Base-by-base conservation (phyloP, 192 early-diverging fungal genomes). In the Umbelopsis sp. region DNA sequence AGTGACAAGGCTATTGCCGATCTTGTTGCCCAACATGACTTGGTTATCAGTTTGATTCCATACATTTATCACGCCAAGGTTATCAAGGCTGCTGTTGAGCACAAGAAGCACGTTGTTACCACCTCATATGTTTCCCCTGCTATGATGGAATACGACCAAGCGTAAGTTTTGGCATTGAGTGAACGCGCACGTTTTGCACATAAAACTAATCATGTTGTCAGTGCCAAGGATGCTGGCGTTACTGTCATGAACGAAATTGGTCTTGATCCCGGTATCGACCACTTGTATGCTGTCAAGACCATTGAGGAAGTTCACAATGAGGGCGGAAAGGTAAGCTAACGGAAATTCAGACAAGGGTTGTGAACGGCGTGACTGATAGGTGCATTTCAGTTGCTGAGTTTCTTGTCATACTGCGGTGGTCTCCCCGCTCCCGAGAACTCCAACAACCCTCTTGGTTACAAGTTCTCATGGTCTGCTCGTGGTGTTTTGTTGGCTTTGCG, bases 361-460 rank as follows among this genome's bases (percentile, higher is more conserved):
- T 48, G 30, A 51, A n/a, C 0, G 8, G 3, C n/a, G 11, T 41
- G 25, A 53, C 51, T 65, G 6, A 64, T 55, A n/a, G 46, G 20
- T 74, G 35, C 61, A 11, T 67, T 53, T 53, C 27, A 84, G 81
- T 83, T 99, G 51, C 80, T 84, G 25, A 88, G 90, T 10, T 99
- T 98, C 81, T 83, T 92, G 51, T 97, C 95, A 13, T 99, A 93
- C 91, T 99, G 97, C 83, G 97, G 97, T 69, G 97, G 97, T 53
- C 89, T 99, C 68, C 97, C 97, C 16, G 97, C 97, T 52, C 97
- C 97, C 18, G 97, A 99, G 82, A 84, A 87, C 67, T 94, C 91
- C 67, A 95, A 97, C 89, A 98, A 98, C 81, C 97, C 97, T 68
- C 88, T 99, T 37, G 97, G 97, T 49, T 99, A 99, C 93, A 99